Conservation (phyloP, 768 basidiomycete genomes). For the Dentipellis fragilis region DNA sequence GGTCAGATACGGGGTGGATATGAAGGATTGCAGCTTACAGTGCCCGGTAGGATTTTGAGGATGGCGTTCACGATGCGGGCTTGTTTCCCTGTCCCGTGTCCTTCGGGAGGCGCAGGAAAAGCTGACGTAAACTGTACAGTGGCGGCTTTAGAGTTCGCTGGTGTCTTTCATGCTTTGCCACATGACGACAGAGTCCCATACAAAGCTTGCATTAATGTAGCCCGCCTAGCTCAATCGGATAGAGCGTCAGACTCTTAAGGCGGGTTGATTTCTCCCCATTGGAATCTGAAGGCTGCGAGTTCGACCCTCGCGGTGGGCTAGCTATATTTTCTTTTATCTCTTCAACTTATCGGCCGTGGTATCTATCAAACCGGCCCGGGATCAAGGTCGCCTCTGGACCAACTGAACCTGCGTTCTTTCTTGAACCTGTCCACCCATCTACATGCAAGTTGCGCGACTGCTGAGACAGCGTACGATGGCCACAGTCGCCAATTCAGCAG, state of each 20-base stretch:
- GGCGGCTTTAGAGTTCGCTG: constrained; percentile 5
- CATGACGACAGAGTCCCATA: not conserved
- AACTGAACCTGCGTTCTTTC: too few relatives aligned
- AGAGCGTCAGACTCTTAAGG: constrained; percentile 55
- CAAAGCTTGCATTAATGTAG: constrained; percentile 11
- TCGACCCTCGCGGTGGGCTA: constrained; percentile 58
- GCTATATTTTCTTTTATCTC: not conserved
- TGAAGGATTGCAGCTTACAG: constrained; percentile 1
- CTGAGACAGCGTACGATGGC: too few relatives aligned
- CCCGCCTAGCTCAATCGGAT: constrained; percentile 63
- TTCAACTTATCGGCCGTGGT: too few relatives aligned
- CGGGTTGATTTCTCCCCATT: not conserved
- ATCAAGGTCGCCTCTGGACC: too few relatives aligned
- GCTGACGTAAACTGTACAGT: constrained; percentile 13
- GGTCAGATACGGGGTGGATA: constrained; percentile 4
- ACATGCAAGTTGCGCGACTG: too few relatives aligned
- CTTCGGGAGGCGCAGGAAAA: not conserved
- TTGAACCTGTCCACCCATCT: too few relatives aligned
- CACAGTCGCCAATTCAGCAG: too few relatives aligned
- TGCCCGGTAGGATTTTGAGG: constrained; percentile 9
- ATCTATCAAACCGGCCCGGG: too few relatives aligned
- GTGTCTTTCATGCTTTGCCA: not conserved
- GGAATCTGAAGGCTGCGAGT: constrained; percentile 52
- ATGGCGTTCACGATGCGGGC: not conserved
- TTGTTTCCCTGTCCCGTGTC: not conserved